These are phyloP conservation scores for Eimeria mitis DNA, from an alignment of 169 alveolate species.

Conservation along the genomic window DNA sequence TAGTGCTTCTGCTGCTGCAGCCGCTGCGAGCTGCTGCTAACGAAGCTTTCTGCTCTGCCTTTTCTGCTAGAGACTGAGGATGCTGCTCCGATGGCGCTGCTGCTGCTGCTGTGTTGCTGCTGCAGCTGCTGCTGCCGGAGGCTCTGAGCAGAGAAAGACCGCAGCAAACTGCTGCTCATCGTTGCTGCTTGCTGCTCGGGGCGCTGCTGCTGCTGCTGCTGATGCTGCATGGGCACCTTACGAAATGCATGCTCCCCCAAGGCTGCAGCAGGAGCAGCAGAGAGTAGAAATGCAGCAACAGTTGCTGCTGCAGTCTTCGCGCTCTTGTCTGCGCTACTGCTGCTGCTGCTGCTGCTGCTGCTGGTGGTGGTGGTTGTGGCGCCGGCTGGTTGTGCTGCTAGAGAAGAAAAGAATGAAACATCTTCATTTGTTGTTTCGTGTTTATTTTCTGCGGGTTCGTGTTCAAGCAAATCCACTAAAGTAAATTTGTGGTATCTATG, in stretches of 20 bases:
- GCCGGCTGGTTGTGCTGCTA: neutral
- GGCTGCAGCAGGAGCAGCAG: conserved; percentile 71
- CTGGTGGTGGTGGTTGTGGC: neutral
- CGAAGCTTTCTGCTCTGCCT: conserved; percentile 60
- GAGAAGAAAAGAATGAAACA: neutral
- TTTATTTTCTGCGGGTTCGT: conserved; percentile 7
- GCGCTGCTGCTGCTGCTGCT: conserved; percentile 43
- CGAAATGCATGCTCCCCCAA: conserved; percentile 60
- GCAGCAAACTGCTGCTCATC: conserved; percentile 33
- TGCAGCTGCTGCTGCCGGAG: conserved; percentile 40
- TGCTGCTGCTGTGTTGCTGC: conserved; percentile 72
- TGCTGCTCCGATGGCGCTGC: conserved; percentile 48
- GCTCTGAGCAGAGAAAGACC: conserved; percentile 56
- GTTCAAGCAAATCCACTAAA: conserved; percentile 42
- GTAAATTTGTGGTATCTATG: conserved; percentile 52
- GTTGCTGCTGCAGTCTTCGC: conserved; percentile 53
- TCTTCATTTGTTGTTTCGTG: neutral
- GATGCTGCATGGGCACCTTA: conserved; percentile 69
- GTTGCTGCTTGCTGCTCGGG: conserved; percentile 39
- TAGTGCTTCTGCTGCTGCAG: conserved; percentile 33
- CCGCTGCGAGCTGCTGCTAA: conserved; percentile 56
- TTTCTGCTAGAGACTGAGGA: conserved; percentile 36
- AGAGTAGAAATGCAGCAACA: conserved; percentile 43
- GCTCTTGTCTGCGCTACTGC: conserved; percentile 45
- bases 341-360: conserved; percentile 42